Conservation (phyloP, 2,329 filamentous ascomycete genomes). For the Sporothrix globosa region DNA sequence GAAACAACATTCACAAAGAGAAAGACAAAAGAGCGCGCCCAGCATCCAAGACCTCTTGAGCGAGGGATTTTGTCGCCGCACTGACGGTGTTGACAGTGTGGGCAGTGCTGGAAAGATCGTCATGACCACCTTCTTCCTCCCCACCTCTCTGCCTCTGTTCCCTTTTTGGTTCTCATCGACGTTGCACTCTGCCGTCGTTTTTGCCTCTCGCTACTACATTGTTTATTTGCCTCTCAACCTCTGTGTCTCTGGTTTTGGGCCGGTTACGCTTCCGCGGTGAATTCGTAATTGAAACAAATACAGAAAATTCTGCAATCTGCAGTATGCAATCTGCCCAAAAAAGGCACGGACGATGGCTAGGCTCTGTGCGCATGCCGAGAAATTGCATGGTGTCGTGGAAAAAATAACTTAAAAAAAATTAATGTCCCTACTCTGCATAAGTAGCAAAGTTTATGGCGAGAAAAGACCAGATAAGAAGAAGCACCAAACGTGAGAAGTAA, state of each 20-base stretch:
- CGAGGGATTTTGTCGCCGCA: conserved; percentile 14
- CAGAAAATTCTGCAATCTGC: background rate
- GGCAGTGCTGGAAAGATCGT: no score
- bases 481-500: background rate
- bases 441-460: background rate
- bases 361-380: background rate
- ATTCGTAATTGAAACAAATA: background rate
- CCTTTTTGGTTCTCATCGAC: background rate
- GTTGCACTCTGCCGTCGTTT: conserved; percentile 21
- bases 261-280: conserved; percentile 4
- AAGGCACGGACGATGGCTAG: background rate
- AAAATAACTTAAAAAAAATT: background rate
- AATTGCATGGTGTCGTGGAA: background rate
- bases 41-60: background rate
- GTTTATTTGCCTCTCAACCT: background rate
- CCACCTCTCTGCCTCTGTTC: background rate
- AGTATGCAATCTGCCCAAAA: background rate
- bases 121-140: background rate
- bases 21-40: background rate
- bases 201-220: conserved; percentile 8
- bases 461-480: background rate
- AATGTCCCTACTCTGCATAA: background rate
- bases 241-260: background rate
- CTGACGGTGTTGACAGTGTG: background rate
- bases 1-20: background rate